These are phyloP conservation scores for Catunica adiposa DNA, from an alignment of 2,329 filamentous ascomycete species.

Conservation along the genomic window DNA sequence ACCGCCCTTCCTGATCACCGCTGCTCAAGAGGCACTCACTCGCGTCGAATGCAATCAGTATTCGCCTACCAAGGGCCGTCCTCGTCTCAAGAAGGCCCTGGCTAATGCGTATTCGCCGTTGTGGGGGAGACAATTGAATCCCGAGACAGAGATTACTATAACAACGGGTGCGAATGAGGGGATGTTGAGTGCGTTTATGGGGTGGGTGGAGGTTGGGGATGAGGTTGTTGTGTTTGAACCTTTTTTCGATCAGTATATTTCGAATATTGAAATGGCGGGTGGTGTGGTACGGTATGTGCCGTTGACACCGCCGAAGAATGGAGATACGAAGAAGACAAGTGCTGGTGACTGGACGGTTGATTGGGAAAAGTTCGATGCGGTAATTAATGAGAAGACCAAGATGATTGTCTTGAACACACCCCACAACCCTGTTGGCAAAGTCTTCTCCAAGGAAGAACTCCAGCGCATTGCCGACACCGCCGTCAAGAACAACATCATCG, in stretches of 20 bases:
- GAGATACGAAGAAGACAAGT: slow-evolving; percentile 62
- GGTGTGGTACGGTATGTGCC: slow-evolving; percentile 91
- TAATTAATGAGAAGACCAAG: slow-evolving; percentile 73
- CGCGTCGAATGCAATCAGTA: slow-evolving; percentile 97
- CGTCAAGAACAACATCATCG: slow-evolving; percentile 85
- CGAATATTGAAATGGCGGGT: slow-evolving; percentile 96
- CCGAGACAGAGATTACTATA: slow-evolving; percentile 85
- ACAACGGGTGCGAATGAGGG: slow-evolving; percentile 83
- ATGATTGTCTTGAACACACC: slow-evolving; percentile 88
- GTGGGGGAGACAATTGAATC: slow-evolving; percentile 68
- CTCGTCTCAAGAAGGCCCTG: slow-evolving; percentile 80
- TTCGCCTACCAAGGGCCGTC: slow-evolving; percentile 84
- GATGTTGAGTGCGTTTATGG: slow-evolving; percentile 97
- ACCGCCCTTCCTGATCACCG: slow-evolving; percentile 74
- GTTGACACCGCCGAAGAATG: slow-evolving; percentile 73
- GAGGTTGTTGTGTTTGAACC: slow-evolving; percentile 98
- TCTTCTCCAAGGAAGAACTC: slow-evolving; percentile 73
- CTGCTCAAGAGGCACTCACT: slow-evolving; percentile 77
- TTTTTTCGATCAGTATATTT: slow-evolving; percentile 98
- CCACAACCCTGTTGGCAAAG: slow-evolving; percentile 92
- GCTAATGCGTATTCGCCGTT: slow-evolving; percentile 81
- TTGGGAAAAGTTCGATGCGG: slow-evolving; percentile 62
- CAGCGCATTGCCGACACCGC: slow-evolving; percentile 73
- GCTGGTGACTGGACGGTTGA: slow-evolving; percentile 80
- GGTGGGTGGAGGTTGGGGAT: slow-evolving; percentile 81